phyloP scores from a whole-genome alignment of 306 rosid species.

The Styphnolobium japonicum region DNA sequence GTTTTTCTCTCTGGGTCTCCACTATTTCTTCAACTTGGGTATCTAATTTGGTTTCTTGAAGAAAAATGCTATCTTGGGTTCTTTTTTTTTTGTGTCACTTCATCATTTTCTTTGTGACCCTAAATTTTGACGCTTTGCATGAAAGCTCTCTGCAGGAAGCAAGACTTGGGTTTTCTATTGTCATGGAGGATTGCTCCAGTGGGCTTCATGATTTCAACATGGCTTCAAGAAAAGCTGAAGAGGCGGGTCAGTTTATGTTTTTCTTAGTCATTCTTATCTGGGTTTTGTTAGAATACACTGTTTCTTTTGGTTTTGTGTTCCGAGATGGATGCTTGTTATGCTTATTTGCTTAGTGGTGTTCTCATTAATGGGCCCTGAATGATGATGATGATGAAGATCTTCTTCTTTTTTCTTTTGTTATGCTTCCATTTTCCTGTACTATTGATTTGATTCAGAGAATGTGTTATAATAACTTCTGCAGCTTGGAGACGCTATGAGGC shows the following conservation, averaged over 20 bases:
- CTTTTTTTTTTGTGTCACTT: not conserved
- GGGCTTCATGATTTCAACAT: slow-evolving; percentile 60
- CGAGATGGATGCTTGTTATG: not conserved
- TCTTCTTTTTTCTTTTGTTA: not conserved
- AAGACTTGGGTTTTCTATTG: slow-evolving; percentile 12
- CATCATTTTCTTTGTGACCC: slow-evolving; percentile 12
- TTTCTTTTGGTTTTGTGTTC: not conserved
- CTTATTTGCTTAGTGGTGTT: not conserved
- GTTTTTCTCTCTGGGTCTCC: too few species aligned
- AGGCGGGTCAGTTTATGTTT: slow-evolving; percentile 59
- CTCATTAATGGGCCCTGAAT: not conserved
- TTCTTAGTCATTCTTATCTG: not conserved
- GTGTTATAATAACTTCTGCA: slow-evolving; percentile 21
- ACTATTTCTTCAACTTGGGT: slow-evolving; percentile 9
- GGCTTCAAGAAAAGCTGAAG: slow-evolving; percentile 96
- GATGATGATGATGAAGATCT: not conserved
- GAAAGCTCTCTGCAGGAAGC: slow-evolving; percentile 15
- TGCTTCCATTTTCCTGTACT: not conserved
- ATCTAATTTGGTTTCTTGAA: not conserved
- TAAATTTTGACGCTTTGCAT: not conserved
- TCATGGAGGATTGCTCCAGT: slow-evolving; percentile 51
- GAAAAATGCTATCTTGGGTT: not conserved
- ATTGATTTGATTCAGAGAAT: not conserved
- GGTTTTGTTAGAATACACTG: not conserved
- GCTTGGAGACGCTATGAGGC: slow-evolving; percentile 94